Evolutionary conservation across 2,329 filamentous ascomycete species (phyloP).

Genomic region (Aspergillus uvarum): DNA sequence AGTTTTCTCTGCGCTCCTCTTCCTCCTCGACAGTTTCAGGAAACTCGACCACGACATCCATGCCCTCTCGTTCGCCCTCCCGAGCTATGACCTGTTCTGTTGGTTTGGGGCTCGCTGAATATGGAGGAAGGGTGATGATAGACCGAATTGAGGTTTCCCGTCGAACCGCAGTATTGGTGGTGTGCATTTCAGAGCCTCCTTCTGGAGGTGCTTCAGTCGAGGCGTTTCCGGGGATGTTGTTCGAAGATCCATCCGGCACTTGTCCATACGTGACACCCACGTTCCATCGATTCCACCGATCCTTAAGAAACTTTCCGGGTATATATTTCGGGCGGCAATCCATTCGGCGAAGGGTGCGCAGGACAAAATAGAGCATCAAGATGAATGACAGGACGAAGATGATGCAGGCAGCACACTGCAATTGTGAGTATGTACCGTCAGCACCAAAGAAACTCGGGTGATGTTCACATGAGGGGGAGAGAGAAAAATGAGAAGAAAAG

Average conservation of each 20-base stretch:
- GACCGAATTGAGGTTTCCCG: constrained; percentile 84
- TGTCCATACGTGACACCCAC: constrained; percentile 45
- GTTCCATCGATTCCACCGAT: constrained; percentile 53
- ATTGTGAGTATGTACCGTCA: not conserved
- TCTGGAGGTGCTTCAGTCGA: constrained; percentile 29
- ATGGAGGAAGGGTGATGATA: constrained; percentile 90
- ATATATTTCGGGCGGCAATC: constrained; percentile 53
- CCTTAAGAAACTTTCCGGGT: constrained; percentile 52
- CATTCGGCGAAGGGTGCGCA: constrained; percentile 45
- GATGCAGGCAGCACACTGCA: constrained; percentile 30
- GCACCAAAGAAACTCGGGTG: not conserved
- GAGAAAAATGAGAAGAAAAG: not conserved
- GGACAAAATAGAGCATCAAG: constrained; percentile 34
- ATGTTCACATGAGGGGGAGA: not conserved
- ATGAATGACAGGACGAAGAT: constrained; percentile 34
- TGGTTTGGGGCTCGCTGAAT: constrained; percentile 69
- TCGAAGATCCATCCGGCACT: constrained; percentile 28
- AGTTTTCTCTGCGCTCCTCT: constrained; percentile 74
- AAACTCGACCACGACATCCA: constrained; percentile 85
- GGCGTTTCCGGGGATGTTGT: constrained; percentile 24
- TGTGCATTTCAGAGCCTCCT: constrained; percentile 31
- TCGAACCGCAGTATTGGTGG: constrained; percentile 55
- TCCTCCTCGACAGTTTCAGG: constrained; percentile 78
- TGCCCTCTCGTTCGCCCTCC: constrained; percentile 86
- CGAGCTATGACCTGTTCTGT: constrained; percentile 81